Evolutionary conservation across 148 eudicot genomes (phyloP), one percentile per base, ranked within the genome.

Genomic region (Chenopodium quinoa): DNA sequence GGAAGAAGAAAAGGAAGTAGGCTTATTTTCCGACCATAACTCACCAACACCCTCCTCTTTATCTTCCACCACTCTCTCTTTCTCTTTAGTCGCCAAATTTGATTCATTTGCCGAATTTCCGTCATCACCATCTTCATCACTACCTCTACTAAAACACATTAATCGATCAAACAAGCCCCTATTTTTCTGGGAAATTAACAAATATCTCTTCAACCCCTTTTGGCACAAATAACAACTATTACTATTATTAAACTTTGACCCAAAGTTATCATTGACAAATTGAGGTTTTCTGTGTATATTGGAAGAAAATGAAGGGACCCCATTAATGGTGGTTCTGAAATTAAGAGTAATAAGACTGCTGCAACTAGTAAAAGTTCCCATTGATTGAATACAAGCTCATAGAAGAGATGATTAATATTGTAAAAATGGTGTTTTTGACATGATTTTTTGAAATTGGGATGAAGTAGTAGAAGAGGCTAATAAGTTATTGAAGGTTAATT

Each of bases 51-150:
- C 56, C 9, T 68, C 75, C 8, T 74, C 79, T 4, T 16, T 75
- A 31, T 83, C 76, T 13, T 86, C 88, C 62, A 82, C 84, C 20
- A 78, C 32, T 48, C 19, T 48, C 31, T 73, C 90, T 48, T 84
- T 79, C 86, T 86, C 93, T 32, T 86, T 83, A 14, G 91, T 92
- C 4, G 90, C 92, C 90, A 90, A 84, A 81, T 84, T 90, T 29
- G 90, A 88, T 23, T 89, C 93, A 1, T 71, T 91, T 17, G 79
- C 34, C 56, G 73, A 78, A 46, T 75, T 69, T 37, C 73, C 82
- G 25, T 64, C 84, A 47, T 77, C 89, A 27, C 76, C 86, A 48
- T 80, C 85, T 68, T 65, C 60, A 17, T 77, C 83, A 67, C 72
- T 79, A 78, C 83, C 79, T 78, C 83, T 78, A 81, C 85, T 87